Conservation (phyloP, 2,329 filamentous ascomycete genomes). For the Gnomoniopsis smithogilvyi region DNA sequence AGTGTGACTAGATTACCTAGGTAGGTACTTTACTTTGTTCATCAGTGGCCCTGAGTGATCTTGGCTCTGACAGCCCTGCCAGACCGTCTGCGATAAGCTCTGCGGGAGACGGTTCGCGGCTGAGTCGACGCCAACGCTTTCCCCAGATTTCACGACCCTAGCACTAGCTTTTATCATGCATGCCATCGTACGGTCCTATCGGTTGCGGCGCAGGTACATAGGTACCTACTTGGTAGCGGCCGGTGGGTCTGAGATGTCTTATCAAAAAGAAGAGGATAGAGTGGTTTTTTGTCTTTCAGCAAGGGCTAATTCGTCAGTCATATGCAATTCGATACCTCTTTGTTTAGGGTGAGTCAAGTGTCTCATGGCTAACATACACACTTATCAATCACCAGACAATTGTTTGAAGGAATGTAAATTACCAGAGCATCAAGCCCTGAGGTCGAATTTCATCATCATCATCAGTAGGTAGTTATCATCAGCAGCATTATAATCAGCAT, state of each 20-base stretch:
- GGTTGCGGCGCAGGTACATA: no score
- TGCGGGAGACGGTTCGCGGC: not conserved
- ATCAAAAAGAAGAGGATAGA: not conserved
- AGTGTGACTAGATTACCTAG: no score
- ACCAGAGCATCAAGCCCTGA: slow-evolving; percentile 9
- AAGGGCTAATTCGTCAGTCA: not conserved
- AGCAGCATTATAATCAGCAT: slow-evolving; percentile 6
- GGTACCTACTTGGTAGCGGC: no score
- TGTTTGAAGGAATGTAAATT: slow-evolving; percentile 8
- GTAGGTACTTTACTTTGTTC: no score
- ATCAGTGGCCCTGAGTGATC: no score
- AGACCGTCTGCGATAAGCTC: not conserved
- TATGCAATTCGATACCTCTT: not conserved
- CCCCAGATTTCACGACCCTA: not conserved
- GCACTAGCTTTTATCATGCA: not conserved
- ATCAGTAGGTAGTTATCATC: slow-evolving; percentile 7
- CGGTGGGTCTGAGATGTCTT: no score
- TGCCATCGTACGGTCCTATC: not conserved
- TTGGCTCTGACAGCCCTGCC: not conserved
- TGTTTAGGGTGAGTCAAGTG: not conserved
- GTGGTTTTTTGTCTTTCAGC: no score
- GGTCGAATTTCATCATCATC: slow-evolving; percentile 10
- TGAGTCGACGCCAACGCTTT: not conserved
- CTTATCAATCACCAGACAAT: not conserved
- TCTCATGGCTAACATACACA: not conserved